Conservation (phyloP, 768 basidiomycete species). For the Lentinula edodes region DNA sequence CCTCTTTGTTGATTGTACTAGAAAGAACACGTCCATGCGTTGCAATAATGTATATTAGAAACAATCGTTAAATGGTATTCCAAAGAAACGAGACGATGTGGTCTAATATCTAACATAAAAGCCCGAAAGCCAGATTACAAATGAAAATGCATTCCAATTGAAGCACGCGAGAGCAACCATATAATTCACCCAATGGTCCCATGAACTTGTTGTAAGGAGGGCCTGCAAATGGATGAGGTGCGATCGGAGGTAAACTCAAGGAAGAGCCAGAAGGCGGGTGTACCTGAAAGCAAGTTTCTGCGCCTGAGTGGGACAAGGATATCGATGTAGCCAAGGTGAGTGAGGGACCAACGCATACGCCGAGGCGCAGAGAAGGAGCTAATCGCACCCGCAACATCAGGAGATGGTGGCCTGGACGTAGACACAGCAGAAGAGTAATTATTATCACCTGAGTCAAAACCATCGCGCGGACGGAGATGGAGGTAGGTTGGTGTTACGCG, state of each 20-base stretch:
- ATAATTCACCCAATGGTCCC: too few species aligned
- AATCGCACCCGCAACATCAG: conserved; percentile 73
- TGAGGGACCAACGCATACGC: conserved; percentile 58
- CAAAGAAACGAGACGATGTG: too few species aligned
- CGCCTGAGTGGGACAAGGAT: conserved; percentile 57
- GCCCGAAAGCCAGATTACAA: too few species aligned
- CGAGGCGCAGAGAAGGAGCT: conserved; percentile 69
- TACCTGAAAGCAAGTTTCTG: conserved; percentile 64
- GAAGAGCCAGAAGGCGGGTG: conserved; percentile 81
- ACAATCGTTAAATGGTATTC: too few species aligned
- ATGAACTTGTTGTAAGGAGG: too few species aligned
- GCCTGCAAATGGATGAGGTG: conserved; percentile 82
- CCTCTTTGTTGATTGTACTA: too few species aligned
- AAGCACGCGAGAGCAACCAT: too few species aligned
- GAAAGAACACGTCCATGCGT: too few species aligned
- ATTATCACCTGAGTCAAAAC: conserved; percentile 21
- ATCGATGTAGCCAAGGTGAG: conserved; percentile 60
- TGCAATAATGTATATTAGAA: too few species aligned
- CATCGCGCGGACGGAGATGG: conserved; percentile 26
- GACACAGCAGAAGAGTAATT: conserved; percentile 33
- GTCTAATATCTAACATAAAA: too few species aligned
- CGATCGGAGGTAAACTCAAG: conserved; percentile 72
- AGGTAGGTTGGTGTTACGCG: conserved; percentile 45
- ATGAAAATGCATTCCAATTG: too few species aligned
- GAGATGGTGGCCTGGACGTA: conserved; percentile 56